phyloP scores from a whole-genome alignment of 805 yeast genomes.

The Torulaspora gathmanii region DNA sequence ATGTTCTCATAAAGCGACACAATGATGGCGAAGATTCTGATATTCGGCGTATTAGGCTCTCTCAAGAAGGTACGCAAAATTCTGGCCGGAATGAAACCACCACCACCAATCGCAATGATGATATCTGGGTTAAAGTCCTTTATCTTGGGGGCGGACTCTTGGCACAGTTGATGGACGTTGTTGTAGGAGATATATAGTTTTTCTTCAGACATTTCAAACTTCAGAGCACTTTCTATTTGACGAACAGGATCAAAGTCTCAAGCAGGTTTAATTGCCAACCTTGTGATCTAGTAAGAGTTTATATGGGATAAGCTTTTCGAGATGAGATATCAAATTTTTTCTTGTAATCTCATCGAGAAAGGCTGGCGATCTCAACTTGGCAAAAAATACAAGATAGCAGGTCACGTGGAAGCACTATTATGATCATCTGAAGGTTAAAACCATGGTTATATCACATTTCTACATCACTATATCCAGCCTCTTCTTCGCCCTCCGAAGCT shows the following conservation, averaged over 20 bases:
- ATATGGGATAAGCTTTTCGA: not conserved
- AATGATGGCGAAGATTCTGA: conserved; percentile 92
- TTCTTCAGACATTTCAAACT: conserved; percentile 28
- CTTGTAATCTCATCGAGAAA: too few relatives aligned
- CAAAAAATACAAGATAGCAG: not conserved
- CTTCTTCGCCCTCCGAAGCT: conserved; percentile 32
- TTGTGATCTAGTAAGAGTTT: too few relatives aligned
- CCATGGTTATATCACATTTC: conserved; percentile 31
- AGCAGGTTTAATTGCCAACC: not conserved
- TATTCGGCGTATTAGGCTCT: conserved; percentile 80
- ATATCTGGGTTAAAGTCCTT: conserved; percentile 77
- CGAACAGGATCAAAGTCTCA: not conserved
- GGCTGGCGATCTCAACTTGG: too few relatives aligned
- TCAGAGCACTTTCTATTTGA: not conserved
- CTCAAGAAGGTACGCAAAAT: conserved; percentile 89
- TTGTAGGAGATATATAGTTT: conserved; percentile 77
- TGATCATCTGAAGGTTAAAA: not conserved
- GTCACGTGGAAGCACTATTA: not conserved
- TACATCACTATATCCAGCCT: conserved; percentile 39
- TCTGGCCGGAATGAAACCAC: conserved; percentile 97
- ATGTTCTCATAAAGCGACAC: conserved; percentile 85
- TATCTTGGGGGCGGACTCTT: conserved; percentile 55
- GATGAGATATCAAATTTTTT: not conserved
- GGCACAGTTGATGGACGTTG: conserved; percentile 72
- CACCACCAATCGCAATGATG: conserved; percentile 95